Evolutionary conservation across 768 basidiomycete species (phyloP), one percentile per base, ranked within the genome.

Genomic region (Xerocomus brunneocitrinus): DNA sequence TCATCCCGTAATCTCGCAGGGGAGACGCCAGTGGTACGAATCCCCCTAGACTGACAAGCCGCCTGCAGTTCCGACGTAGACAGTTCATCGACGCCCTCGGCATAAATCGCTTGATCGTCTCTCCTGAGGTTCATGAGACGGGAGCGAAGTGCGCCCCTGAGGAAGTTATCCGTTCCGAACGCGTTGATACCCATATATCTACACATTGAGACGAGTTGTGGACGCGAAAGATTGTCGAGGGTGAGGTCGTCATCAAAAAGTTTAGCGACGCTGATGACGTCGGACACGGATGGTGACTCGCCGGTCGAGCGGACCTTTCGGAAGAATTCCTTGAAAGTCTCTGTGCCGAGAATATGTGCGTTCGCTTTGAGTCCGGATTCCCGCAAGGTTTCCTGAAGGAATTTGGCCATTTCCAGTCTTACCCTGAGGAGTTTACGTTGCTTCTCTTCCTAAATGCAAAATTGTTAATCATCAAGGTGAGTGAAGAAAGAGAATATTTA

Each of bases 311-410:
- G 89, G 49, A 91, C 93, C 75, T 98, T 98, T 67, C 92, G 84
- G 86, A 99, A 99, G 76, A 99, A 99, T 71, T 95, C 93, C 68
- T 98, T 98, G 82, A 99, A 99, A 38, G 93, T 91, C 50, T 97
- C 95, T 39, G 82, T 88, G 57, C 92, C 89, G 54, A 98, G 84
- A 53, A 99, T 97, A 66, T 95, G 93, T 19, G 87, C 84, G 55
- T 91, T 91, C 8, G 91, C 91, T 69, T 91, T 94, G 54, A 98
- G 77, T 36, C 92, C 93, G 2, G 89, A 92, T 73, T 98, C 97
- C 36, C 91, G 84, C 42, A 99, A 80, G 0, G 97, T 98, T 70
- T 99, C 97, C 63, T 98, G 95, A 25, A 99, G 78, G 78, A 98
- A 99, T 67, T 99, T 98, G 62, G 97, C 97, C 95, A 98, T 98